Conservation (phyloP, 2,329 filamentous ascomycete species). For the Hymenoscyphus linearis region DNA sequence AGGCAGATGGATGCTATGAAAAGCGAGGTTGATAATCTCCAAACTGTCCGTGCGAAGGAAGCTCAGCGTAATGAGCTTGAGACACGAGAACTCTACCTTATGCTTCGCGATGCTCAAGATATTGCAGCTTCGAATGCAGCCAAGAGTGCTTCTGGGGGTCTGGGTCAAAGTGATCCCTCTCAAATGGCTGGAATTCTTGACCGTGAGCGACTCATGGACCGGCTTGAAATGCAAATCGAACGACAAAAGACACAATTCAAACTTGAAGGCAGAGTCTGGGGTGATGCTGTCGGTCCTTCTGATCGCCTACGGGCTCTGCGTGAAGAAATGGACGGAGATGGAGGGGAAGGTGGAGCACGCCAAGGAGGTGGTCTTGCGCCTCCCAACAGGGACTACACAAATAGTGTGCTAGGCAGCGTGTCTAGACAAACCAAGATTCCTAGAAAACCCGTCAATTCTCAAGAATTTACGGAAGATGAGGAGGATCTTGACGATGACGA, state of each 20-base stretch:
- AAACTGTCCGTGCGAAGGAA: slow-evolving; percentile 81
- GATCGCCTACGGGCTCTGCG: slow-evolving; percentile 87
- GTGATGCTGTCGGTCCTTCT: slow-evolving; percentile 74
- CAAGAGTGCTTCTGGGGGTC: slow-evolving; percentile 46
- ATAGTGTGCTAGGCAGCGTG: slow-evolving; percentile 70
- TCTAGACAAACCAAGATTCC: slow-evolving; percentile 53
- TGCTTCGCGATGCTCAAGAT: slow-evolving; percentile 96
- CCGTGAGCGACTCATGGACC: slow-evolving; percentile 85
- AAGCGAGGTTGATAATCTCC: slow-evolving; percentile 80
- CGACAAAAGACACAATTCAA: slow-evolving; percentile 97
- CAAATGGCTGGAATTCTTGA: slow-evolving; percentile 91
- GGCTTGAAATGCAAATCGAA: slow-evolving; percentile 91
- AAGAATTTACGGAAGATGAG: slow-evolving; percentile 34
- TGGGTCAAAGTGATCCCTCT: slow-evolving; percentile 60
- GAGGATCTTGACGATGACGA: slow-evolving; percentile 47
- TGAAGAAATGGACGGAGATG: slow-evolving; percentile 82
- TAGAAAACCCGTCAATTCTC: slow-evolving; percentile 46
- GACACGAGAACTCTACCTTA: slow-evolving; percentile 92
- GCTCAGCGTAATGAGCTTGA: slow-evolving; percentile 93
- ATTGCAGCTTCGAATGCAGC: slow-evolving; percentile 81
- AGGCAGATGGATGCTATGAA: slow-evolving; percentile 85
- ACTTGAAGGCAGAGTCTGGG: slow-evolving; percentile 88
- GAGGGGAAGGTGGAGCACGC: slow-evolving; percentile 32
- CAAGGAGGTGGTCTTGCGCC: slow-evolving; percentile 30
- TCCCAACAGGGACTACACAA: slow-evolving; percentile 59